phyloP scores from a whole-genome alignment of 129 eudicot genomes.

The Mikania micrantha region DNA sequence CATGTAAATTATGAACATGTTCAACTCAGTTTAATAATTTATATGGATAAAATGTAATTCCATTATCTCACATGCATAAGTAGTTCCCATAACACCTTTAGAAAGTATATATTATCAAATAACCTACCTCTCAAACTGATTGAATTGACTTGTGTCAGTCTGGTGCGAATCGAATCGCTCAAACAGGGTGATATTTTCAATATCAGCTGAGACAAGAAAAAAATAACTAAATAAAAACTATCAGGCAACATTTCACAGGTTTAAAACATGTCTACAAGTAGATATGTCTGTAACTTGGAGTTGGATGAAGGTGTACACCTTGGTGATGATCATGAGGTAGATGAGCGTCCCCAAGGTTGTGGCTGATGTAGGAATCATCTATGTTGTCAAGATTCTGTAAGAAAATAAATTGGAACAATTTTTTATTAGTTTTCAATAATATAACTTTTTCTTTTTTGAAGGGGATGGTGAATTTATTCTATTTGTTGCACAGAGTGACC shows the following conservation, averaged over 20 bases:
- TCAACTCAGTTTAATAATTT: neutral
- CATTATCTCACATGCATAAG: neutral
- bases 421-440: too few relatives aligned
- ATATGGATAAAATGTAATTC: neutral
- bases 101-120: neutral
- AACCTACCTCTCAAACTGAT: constrained; percentile 76
- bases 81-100: neutral
- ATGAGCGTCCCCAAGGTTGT: constrained; percentile 35
- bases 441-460: too few relatives aligned
- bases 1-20: neutral
- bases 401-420: too few relatives aligned
- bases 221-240: neutral
- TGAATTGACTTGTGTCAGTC: constrained; percentile 40
- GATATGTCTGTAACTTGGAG: neutral
- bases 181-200: constrained; percentile 66
- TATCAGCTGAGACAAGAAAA: constrained; percentile 51
- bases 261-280: neutral
- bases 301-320: constrained; percentile 37
- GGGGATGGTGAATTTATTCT: neutral
- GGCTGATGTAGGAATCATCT: constrained; percentile 51
- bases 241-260: constrained; percentile 16
- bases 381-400: constrained; percentile 65
- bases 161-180: constrained; percentile 55
- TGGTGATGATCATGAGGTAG: constrained; percentile 60
- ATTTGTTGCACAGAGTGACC: constrained; percentile 38